Evolutionary conservation across 805 yeast genomes (phyloP).

Genomic region (Pachysolen tannophilus): DNA sequence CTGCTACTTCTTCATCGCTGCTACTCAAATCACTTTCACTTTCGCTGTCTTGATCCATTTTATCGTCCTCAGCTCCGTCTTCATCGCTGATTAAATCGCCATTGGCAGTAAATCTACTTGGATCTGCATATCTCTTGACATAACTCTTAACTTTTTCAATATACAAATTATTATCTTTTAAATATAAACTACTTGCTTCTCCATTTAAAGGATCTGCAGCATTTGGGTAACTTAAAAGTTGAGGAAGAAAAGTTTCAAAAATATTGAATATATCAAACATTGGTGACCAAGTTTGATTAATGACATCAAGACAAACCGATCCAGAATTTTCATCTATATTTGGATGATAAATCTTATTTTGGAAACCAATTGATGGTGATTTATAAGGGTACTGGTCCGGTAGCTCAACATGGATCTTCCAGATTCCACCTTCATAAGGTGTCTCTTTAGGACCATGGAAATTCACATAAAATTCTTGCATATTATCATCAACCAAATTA

Average conservation of each 20-base stretch:
- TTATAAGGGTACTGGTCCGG: slow-evolving; percentile 95
- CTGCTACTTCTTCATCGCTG: slow-evolving; percentile 23
- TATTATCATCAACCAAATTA: slow-evolving; percentile 67
- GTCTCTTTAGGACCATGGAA: slow-evolving; percentile 84
- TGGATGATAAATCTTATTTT: slow-evolving; percentile 89
- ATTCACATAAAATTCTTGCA: slow-evolving; percentile 81
- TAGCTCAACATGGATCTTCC: slow-evolving; percentile 88
- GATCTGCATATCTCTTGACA: slow-evolving; percentile 60
- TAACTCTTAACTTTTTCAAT: slow-evolving; percentile 63
- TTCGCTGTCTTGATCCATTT: slow-evolving; percentile 17
- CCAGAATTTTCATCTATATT: slow-evolving; percentile 90
- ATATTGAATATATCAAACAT: slow-evolving; percentile 89
- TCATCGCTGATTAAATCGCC: slow-evolving; percentile 18
- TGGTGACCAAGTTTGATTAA: slow-evolving; percentile 97
- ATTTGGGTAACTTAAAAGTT: slow-evolving; percentile 83
- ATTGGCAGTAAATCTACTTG: slow-evolving; percentile 21
- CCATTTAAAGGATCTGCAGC: slow-evolving; percentile 91
- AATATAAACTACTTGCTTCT: slow-evolving; percentile 76
- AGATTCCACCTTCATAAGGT: slow-evolving; percentile 82
- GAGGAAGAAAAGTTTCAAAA: slow-evolving; percentile 90
- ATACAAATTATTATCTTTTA: slow-evolving; percentile 60
- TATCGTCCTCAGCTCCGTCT: slow-evolving; percentile 17
- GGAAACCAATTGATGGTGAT: slow-evolving; percentile 92
- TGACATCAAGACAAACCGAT: slow-evolving; percentile 90
- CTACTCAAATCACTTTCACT: slow-evolving; percentile 22